Base-by-base conservation (phyloP, 352 stramenopile genomes). In the Phytophthora rubi region DNA sequence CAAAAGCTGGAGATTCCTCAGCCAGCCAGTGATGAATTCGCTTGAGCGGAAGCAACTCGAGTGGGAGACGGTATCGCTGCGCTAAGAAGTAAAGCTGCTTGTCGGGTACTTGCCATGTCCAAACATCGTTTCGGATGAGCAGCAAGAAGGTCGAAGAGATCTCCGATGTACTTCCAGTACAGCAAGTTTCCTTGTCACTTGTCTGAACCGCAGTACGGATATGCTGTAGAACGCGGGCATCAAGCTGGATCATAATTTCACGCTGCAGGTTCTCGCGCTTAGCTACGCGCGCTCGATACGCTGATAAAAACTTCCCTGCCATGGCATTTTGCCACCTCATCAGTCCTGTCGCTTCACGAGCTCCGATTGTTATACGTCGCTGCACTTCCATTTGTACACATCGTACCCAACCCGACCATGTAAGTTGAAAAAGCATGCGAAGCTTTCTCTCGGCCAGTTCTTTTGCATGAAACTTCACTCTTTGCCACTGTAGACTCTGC, bases 1-100 rank as follows among this genome's bases (percentile, higher is more conserved):
- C 47, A 33, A 71, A 74, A 33, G 16, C 65, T 4, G 52, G 18
- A 21, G 32, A 37, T 44, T 21, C 23, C 44, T 59, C 53, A 54
- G 48, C 58, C 33, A 32, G 59, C 79, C 79, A 87, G 6, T 10
- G 12, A 55, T 61, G 75, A n/a, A 87, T 68, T 39, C 73, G 53
- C 7, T 80, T 56, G 0, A 84, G 33, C 6, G 68, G 64, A 26
- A 85, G 33, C 0, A 33, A 10, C 8, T 81, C 79, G 3, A 89
- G 39, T 8, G 53, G 65, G 2, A 86, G 39, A 8, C 21, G 18
- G 23, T 89, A 80, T 9, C 56, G 58, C 4, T 47, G 42, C 0
- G 81, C 70, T 13, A 88, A 67, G 16, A 59, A 26, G 54, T 78
- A 75, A 18, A 82, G 5, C 5, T 81, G 66, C 0, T 49, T 28